phyloP scores from a whole-genome alignment of 441 rosid species.

The Populus trichocarpa region DNA sequence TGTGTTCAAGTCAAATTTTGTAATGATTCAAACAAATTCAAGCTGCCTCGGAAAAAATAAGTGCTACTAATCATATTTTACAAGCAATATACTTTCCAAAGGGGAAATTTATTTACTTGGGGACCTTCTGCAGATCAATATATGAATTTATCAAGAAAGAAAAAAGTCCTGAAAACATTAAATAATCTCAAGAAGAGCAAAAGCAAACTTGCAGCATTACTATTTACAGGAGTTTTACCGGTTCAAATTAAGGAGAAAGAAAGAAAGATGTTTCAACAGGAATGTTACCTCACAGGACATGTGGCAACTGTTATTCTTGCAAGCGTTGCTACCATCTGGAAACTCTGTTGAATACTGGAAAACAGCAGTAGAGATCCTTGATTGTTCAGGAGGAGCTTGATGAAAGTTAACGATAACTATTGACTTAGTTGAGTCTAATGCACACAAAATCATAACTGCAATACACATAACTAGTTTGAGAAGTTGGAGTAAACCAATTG shows the following conservation, averaged over 20 bases:
- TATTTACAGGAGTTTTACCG: not conserved
- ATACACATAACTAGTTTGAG: constrained; percentile 19
- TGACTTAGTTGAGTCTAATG: constrained; percentile 27
- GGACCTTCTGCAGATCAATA: not conserved
- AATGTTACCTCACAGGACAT: constrained; percentile 44
- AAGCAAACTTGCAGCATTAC: too few relatives aligned
- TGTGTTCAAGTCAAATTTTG: constrained; percentile 21
- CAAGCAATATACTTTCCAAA: not conserved
- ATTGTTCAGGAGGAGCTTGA: constrained; percentile 36
- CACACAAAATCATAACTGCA: constrained; percentile 24
- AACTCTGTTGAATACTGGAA: constrained; percentile 34
- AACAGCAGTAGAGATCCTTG: constrained; percentile 42
- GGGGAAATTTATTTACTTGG: not conserved
- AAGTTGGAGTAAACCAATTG: constrained; percentile 30
- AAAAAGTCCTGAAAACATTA: not conserved
- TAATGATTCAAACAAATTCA: not conserved
- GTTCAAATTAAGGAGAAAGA: not conserved
- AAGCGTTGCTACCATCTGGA: constrained; percentile 39
- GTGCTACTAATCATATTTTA: not conserved
- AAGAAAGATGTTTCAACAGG: not conserved
- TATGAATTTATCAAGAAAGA: not conserved
- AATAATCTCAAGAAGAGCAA: not conserved
- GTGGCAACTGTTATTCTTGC: constrained; percentile 32
- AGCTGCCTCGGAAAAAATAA: not conserved
- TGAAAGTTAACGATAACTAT: constrained; percentile 31